phyloP scores from a whole-genome alignment of 768 basidiomycete genomes.

The Lactarius vividus region DNA sequence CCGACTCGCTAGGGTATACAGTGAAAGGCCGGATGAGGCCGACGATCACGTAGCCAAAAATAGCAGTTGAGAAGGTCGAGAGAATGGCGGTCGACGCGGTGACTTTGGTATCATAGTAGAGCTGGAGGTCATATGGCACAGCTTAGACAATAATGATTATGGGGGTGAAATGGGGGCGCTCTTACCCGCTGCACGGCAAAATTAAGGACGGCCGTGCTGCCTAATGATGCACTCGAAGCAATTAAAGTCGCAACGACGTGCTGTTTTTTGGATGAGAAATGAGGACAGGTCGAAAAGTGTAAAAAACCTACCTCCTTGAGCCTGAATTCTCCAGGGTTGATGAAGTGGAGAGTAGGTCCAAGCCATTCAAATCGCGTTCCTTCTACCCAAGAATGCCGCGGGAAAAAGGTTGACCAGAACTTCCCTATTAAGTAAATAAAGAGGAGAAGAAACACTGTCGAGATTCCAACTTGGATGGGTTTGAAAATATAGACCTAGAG shows the following conservation, averaged over 20 bases:
- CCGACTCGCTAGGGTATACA: constrained; percentile 62
- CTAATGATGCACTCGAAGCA: constrained; percentile 53
- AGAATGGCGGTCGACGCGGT: constrained; percentile 55
- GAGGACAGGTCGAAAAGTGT: background rate
- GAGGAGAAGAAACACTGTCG: constrained; percentile 56
- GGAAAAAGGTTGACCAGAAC: constrained; percentile 49
- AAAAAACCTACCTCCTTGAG: constrained; percentile 51
- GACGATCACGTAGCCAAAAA: constrained; percentile 63
- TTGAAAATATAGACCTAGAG: constrained; percentile 58
- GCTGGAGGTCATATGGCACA: constrained; percentile 33
- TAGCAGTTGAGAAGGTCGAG: constrained; percentile 61
- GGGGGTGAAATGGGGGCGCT: constrained; percentile 7
- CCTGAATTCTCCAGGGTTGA: constrained; percentile 57
- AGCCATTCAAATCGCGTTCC: constrained; percentile 45
- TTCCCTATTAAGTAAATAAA: constrained; percentile 51
- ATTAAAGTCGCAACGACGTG: constrained; percentile 57
- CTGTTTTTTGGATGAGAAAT: constrained; percentile 34
- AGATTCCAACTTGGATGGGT: constrained; percentile 50
- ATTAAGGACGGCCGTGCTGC: constrained; percentile 54
- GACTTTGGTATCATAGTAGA: constrained; percentile 59
- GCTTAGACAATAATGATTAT: background rate
- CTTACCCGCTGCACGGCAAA: constrained; percentile 59
- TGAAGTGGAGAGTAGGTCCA: constrained; percentile 42
- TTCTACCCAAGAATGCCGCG: constrained; percentile 41
- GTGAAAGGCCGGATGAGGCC: constrained; percentile 57